A percentile compares a stretch with the other conserved stretches of the same genome.
Conservation (phyloP, 495 filamentous ascomycete species). For the Physcia stellaris region DNA sequence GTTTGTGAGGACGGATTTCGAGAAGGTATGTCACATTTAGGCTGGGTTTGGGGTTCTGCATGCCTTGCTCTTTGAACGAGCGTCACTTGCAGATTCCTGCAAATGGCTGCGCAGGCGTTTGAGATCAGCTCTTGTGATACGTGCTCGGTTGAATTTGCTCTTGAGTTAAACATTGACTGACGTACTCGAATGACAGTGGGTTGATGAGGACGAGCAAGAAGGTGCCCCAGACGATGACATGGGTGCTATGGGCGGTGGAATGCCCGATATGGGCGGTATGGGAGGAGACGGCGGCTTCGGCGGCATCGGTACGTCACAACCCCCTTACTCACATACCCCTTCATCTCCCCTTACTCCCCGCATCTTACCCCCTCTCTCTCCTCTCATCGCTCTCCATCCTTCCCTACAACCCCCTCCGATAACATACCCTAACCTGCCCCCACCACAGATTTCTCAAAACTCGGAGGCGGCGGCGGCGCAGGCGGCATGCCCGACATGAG, state of each 20-base stretch:
- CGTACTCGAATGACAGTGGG: constrained; percentile 47
- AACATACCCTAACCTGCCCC: too few relatives aligned
- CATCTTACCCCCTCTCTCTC: background rate
- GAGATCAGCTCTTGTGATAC: too few relatives aligned
- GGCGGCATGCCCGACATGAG: constrained; percentile 35
- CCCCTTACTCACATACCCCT: background rate
- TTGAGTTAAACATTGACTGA: background rate
- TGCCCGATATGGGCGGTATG: constrained; percentile 26
- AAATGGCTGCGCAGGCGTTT: too few relatives aligned
- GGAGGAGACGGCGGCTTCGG: constrained; percentile 33
- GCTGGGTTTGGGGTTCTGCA: background rate
- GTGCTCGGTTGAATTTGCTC: too few relatives aligned
- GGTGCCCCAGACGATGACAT: constrained; percentile 74
- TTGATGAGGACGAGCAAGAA: constrained; percentile 98
- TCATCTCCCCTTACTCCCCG: background rate
- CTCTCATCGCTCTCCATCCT: constrained; percentile 11
- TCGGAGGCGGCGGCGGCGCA: constrained; percentile 47
- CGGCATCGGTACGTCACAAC: constrained; percentile 37
- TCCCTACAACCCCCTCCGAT: constrained; percentile 27
- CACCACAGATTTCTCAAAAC: constrained; percentile 84
- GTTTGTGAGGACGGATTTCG: constrained; percentile 98
- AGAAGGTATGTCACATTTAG: constrained; percentile 51
- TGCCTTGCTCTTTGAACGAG: background rate
- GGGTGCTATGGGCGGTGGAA: constrained; percentile 43
- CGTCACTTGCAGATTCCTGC: background rate